phyloP scores from a whole-genome alignment of 2,329 filamentous ascomycete genomes.

The Graphilbum ipis-grandicollis region DNA sequence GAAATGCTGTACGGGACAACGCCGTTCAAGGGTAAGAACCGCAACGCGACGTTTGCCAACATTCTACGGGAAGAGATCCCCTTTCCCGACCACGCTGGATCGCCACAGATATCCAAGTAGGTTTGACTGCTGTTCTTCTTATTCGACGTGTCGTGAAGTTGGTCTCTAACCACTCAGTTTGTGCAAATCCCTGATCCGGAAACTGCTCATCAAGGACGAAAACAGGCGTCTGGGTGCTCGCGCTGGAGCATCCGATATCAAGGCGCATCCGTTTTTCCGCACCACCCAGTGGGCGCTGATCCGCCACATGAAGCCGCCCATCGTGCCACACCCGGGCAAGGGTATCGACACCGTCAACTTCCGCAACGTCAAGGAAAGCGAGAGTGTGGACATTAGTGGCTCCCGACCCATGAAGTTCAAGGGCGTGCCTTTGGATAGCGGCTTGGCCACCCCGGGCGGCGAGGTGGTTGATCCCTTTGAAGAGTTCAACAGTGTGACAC shows the following conservation, averaged over 20 bases:
- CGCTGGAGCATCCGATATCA: slow-evolving; percentile 92
- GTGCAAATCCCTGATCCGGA: slow-evolving; percentile 91
- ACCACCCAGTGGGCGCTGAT: slow-evolving; percentile 93
- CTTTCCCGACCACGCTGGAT: slow-evolving; percentile 76
- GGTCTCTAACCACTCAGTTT: slow-evolving; percentile 40
- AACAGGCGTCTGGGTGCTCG: slow-evolving; percentile 82
- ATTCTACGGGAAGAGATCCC: slow-evolving; percentile 90
- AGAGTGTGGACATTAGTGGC: slow-evolving; percentile 72
- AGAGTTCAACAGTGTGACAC: slow-evolving; percentile 94
- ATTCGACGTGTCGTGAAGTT: too few relatives aligned
- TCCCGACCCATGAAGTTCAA: slow-evolving; percentile 38
- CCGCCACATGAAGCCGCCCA: slow-evolving; percentile 93
- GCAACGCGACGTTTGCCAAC: slow-evolving; percentile 95
- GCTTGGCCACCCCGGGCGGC: slow-evolving; percentile 56
- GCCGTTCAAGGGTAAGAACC: slow-evolving; percentile 98
- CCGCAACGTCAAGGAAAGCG: slow-evolving; percentile 92
- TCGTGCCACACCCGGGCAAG: slow-evolving; percentile 78
- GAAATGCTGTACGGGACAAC: slow-evolving; percentile 99
- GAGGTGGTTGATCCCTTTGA: slow-evolving; percentile 80
- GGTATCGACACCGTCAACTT: slow-evolving; percentile 94
- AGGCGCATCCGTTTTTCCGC: slow-evolving; percentile 89
- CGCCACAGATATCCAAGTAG: slow-evolving; percentile 82
- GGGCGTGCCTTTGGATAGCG: slow-evolving; percentile 24
- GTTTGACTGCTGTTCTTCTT: too few relatives aligned
- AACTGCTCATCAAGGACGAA: slow-evolving; percentile 95